Percentiles rank a stretch among this genome's conserved stretches.
phyloP scores from a whole-genome alignment of 345 rosid species.

The Euphorbia tirucalli region DNA sequence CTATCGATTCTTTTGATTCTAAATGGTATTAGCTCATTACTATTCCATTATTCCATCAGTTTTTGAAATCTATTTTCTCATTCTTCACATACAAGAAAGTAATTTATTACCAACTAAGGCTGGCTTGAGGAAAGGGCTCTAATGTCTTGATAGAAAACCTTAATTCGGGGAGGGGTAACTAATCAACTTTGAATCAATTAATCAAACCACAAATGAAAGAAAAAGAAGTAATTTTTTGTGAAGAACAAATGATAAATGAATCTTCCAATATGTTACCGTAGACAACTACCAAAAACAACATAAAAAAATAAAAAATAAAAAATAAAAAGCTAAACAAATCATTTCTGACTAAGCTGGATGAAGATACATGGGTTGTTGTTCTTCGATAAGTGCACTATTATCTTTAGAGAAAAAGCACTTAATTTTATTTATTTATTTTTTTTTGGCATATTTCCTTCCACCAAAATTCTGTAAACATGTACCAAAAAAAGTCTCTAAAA shows the following conservation, averaged over 20 bases:
- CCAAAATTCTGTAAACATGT: background rate
- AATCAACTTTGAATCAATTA: background rate
- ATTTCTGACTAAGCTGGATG: background rate
- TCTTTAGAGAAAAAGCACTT: background rate
- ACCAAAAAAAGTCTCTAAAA: background rate
- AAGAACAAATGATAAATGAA: background rate
- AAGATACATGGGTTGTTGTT: background rate
- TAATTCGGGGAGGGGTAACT: background rate
- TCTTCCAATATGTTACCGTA: background rate
- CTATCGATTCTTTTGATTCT: conserved; percentile 97
- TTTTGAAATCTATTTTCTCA: background rate
- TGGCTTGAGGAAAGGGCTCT: background rate
- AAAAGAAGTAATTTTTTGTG: background rate
- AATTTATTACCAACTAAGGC: background rate
- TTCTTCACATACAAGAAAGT: background rate
- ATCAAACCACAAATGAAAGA: background rate
- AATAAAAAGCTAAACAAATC: background rate
- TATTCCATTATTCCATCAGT: conserved; percentile 10
- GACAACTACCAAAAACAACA: background rate
- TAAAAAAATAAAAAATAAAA: no score
- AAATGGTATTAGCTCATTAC: conserved; percentile 64
- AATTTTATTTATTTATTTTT: no score
- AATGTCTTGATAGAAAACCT: background rate
- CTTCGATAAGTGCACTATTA: background rate
- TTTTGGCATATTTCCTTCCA: background rate